These are phyloP conservation scores for Pleurotus citrinopileatus DNA, from an alignment of 768 basidiomycete species.

Conservation along the genomic window DNA sequence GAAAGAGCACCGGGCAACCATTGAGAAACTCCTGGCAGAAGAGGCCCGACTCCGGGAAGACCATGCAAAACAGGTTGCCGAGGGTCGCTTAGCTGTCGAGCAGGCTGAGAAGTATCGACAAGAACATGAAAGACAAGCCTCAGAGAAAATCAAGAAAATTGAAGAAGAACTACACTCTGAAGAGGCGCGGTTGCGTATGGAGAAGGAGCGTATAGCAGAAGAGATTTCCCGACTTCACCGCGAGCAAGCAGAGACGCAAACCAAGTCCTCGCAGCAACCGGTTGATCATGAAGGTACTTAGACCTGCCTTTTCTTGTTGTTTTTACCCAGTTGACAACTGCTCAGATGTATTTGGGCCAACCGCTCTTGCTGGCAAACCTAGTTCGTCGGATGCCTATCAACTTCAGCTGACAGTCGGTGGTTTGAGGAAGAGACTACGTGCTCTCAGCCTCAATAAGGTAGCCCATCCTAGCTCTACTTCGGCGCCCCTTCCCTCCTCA, in stretches of 20 bases:
- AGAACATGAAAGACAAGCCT: constrained; percentile 29
- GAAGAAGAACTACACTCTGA: constrained; percentile 22
- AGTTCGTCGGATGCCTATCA: background rate
- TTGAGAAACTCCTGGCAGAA: background rate
- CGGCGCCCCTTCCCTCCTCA: constrained; percentile 48
- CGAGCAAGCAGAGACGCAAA: constrained; percentile 18
- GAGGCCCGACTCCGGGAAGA: constrained; percentile 6
- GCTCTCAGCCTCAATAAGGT: constrained; percentile 58
- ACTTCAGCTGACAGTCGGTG: constrained; percentile 42
- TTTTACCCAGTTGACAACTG: background rate
- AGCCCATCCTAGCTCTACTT: constrained; percentile 41
- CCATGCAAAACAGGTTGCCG: constrained; percentile 4
- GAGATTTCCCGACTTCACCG: constrained; percentile 26
- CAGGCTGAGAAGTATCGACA: constrained; percentile 28
- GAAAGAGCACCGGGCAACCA: constrained; percentile 6
- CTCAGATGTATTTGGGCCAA: constrained; percentile 57
- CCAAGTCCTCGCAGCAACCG: background rate
- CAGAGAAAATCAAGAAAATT: constrained; percentile 21
- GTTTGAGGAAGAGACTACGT: constrained; percentile 57
- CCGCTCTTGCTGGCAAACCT: background rate
- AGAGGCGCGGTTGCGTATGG: constrained; percentile 18
- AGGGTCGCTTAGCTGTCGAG: constrained; percentile 3
- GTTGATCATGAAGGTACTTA: background rate
- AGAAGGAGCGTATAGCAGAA: constrained; percentile 22
- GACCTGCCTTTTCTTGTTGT: background rate